Evolutionary conservation across 192 early-diverging fungal genomes (phyloP).

Genomic region (Globomyces pollinis-pini): DNA sequence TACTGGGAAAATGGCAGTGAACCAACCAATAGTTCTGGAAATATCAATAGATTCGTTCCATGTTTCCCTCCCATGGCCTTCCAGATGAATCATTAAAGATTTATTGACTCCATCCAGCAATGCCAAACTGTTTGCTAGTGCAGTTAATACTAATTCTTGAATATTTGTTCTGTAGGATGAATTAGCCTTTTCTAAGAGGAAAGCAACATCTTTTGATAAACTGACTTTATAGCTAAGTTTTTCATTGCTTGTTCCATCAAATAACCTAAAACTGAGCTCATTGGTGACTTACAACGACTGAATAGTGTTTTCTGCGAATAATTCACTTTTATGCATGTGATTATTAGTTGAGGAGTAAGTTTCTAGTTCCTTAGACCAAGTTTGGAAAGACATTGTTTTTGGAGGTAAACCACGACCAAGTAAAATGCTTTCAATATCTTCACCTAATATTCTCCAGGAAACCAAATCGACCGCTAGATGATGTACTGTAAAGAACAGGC

Average conservation of each 20-base stretch:
- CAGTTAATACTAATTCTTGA: slow-evolving; percentile 9
- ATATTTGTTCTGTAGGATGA: background rate
- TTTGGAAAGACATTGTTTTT: slow-evolving; percentile 18
- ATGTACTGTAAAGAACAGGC: slow-evolving; percentile 19
- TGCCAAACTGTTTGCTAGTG: background rate
- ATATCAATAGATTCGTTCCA: slow-evolving; percentile 12
- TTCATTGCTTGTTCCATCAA: no score
- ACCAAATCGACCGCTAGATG: slow-evolving; percentile 26
- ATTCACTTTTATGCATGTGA: no score
- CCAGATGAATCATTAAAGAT: slow-evolving; percentile 6
- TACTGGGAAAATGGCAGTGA: slow-evolving; percentile 15
- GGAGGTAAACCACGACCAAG: background rate
- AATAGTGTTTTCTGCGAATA: no score
- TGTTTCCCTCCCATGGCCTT: slow-evolving; percentile 16
- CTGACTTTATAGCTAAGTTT: no score
- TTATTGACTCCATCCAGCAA: background rate
- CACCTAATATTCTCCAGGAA: slow-evolving; percentile 26
- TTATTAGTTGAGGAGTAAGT: no score
- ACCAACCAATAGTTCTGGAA: slow-evolving; percentile 20
- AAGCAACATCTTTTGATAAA: background rate
- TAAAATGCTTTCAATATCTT: slow-evolving; percentile 18
- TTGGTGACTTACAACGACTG: no score
- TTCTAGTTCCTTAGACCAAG: no score
- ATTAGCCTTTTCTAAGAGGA: background rate
- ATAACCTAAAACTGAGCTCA: no score